These are phyloP conservation scores for Odontarrhena argentea DNA, from an alignment of 345 rosid species.

Conservation along the genomic window DNA sequence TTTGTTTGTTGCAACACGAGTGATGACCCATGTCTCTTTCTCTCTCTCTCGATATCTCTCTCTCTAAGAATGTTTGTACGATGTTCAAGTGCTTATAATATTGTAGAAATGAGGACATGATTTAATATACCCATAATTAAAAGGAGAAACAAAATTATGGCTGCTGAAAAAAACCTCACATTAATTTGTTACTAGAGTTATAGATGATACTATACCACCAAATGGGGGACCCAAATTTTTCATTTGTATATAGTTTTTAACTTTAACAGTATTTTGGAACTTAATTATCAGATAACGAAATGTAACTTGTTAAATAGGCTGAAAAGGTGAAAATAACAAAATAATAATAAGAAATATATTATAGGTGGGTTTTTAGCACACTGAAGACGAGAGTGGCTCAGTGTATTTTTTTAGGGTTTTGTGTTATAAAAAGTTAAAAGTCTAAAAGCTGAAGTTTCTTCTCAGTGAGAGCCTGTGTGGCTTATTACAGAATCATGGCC, in stretches of 20 bases:
- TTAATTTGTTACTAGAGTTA: slow-evolving; percentile 8
- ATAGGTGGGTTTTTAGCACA: slow-evolving; percentile 34
- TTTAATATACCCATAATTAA: slow-evolving; percentile 18
- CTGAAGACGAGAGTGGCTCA: slow-evolving; percentile 50
- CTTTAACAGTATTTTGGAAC: not conserved
- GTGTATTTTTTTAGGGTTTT: slow-evolving; percentile 51
- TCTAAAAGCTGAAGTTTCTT: slow-evolving; percentile 59
- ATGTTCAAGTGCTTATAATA: slow-evolving; percentile 33
- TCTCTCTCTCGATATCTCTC: slow-evolving; percentile 20
- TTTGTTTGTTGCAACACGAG: slow-evolving; percentile 98
- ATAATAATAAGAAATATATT: not conserved
- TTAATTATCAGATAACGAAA: not conserved
- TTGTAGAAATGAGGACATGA: slow-evolving; percentile 33
- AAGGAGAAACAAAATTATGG: slow-evolving; percentile 12
- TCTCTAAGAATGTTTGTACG: slow-evolving; percentile 39
- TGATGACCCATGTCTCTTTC: slow-evolving; percentile 72
- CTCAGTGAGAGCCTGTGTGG: slow-evolving; percentile 37
- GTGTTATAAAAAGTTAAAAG: slow-evolving; percentile 48
- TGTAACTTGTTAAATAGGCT: not conserved
- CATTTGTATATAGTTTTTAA: not conserved
- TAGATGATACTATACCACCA: slow-evolving; percentile 27
- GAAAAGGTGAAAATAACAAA: not conserved
- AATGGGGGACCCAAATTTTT: slow-evolving; percentile 25
- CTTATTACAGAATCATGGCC: slow-evolving; percentile 42
- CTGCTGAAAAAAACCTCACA: slow-evolving; percentile 8